A percentile compares a stretch with the other conserved stretches of the same genome.
Evolutionary conservation across 2,329 filamentous ascomycete genomes (phyloP).

Genomic region (Phyllosticta paracitricarpa): DNA sequence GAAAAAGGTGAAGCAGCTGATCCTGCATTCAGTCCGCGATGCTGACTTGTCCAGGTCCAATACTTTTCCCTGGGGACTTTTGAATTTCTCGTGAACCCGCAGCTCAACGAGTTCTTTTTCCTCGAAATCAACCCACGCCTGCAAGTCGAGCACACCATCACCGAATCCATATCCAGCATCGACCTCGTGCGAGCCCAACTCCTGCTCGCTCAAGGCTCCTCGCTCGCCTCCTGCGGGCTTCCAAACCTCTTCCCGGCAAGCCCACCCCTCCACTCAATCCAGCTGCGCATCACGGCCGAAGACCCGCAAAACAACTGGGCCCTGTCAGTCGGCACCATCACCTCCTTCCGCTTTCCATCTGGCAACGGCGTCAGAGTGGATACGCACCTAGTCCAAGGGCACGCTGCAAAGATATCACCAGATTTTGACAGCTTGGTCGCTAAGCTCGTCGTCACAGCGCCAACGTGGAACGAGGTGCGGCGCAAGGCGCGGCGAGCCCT

Average conservation of each 20-base stretch:
- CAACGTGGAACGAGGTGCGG: constrained; percentile 43
- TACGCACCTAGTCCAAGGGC: constrained; percentile 40
- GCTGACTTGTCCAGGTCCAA: constrained; percentile 29
- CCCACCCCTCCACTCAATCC: constrained; percentile 40
- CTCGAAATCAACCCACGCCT: constrained; percentile 51
- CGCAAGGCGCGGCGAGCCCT: constrained; percentile 46
- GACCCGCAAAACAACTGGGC: constrained; percentile 42
- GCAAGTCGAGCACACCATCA: constrained; percentile 54
- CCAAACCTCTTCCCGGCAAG: constrained; percentile 22
- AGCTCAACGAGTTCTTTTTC: constrained; percentile 44
- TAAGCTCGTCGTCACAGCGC: constrained; percentile 48
- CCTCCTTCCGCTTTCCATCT: constrained; percentile 42
- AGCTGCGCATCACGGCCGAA: constrained; percentile 49
- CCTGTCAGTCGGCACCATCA: constrained; percentile 51
- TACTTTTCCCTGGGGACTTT: constrained; percentile 55
- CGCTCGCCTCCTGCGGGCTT: constrained; percentile 18
- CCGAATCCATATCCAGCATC: constrained; percentile 43
- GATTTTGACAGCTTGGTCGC: constrained; percentile 52
- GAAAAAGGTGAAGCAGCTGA: constrained; percentile 26
- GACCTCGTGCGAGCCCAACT: constrained; percentile 49
- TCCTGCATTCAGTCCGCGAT: background rate
- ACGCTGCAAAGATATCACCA: constrained; percentile 37
- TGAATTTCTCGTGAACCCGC: constrained; percentile 50
- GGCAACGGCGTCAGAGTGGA: constrained; percentile 51
- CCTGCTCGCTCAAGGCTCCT: constrained; percentile 41